Base-by-base conservation (phyloP, 2,329 filamentous ascomycete species). In the Colletotrichum simmondsii region DNA sequence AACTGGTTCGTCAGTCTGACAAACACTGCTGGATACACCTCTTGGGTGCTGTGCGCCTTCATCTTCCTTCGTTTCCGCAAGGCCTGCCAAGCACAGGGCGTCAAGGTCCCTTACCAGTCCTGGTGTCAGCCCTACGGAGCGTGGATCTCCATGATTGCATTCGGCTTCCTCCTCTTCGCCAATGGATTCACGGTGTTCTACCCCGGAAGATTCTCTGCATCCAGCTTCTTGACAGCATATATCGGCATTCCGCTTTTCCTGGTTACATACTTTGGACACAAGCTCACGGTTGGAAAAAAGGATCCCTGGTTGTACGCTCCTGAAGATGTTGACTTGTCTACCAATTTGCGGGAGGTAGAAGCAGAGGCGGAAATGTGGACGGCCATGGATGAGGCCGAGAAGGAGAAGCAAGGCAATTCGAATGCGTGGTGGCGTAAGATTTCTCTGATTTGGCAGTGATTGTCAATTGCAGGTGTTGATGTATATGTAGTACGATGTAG, bases 131-230 rank as follows among this genome's bases (percentile, higher is more conserved):
- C 56, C 14, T 61, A 61, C 22, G 65, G 65, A 8, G 65, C 65
- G 6, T 67, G 46, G 37, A 60, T 67, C 4, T 67, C 65, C 5
- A 60, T 60, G 65, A 28, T 37, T 26, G 52, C 42, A 30, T 67
- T 67, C 16, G 32, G 37, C 7, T 67, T 67, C 65, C 28, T 67
- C 11, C 56, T 67, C 10, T 32, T 54, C 2, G 65, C 65, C n/a
- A 92, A 92, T 74, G 91, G 91, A 2, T 93, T 92, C 77, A 87
- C 87, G 37, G 88, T 90, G 4, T 93, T 93, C 79, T 91, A 89
- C 80, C 87, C 89, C 0, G 83, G 84, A 3, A 83, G 89, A 16
- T 93, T 88, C 86, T 86, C 84, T 11, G 85, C 82, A n/a, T 49
- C 42, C 19, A 49, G 42, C 42, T 49, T 49, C 19, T n/a, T 49